These are phyloP conservation scores for Auricularia sp. DNA, from an alignment of 768 basidiomycete genomes.

Conservation along the genomic window DNA sequence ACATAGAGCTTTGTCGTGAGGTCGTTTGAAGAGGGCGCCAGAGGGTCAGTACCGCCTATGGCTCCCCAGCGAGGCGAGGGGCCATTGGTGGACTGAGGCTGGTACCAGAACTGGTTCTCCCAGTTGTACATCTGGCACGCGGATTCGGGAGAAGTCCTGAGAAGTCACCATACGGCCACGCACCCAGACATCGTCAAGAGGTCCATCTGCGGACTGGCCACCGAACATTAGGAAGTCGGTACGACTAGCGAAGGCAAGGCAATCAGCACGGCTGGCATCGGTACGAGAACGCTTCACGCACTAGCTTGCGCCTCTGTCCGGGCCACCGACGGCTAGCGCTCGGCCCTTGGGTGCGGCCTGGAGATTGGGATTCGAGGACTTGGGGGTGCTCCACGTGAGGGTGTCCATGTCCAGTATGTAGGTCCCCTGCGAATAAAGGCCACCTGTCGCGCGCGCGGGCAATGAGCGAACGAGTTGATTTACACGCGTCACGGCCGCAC, in stretches of 20 bases:
- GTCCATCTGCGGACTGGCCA: slow-evolving; percentile 43
- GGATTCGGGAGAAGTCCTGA: slow-evolving; percentile 7
- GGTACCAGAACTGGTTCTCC: slow-evolving; percentile 64
- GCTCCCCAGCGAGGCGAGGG: slow-evolving; percentile 64
- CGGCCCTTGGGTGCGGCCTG: neutral
- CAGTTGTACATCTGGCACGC: slow-evolving; percentile 63
- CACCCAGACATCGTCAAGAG: slow-evolving; percentile 69
- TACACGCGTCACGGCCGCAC: slow-evolving; percentile 17
- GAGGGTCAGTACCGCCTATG: slow-evolving; percentile 61
- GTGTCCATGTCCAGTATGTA: slow-evolving; percentile 1
- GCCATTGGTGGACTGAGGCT: slow-evolving; percentile 40
- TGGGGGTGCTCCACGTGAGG: neutral
- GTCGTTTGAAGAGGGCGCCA: slow-evolving; percentile 31
- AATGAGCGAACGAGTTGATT: neutral
- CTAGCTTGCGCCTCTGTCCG: slow-evolving; percentile 77
- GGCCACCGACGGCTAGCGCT: slow-evolving; percentile 41
- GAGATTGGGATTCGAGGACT: neutral
- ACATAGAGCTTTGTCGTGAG: slow-evolving; percentile 64
- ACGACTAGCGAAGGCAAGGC: slow-evolving; percentile 35
- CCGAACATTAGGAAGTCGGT: slow-evolving; percentile 66
- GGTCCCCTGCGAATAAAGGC: neutral
- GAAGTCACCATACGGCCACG: slow-evolving; percentile 13
- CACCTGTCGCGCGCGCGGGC: neutral
- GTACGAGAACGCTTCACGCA: slow-evolving; percentile 27
- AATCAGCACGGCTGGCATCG: neutral